phyloP scores from a whole-genome alignment of 306 rosid species.

The Dryas drummondii region DNA sequence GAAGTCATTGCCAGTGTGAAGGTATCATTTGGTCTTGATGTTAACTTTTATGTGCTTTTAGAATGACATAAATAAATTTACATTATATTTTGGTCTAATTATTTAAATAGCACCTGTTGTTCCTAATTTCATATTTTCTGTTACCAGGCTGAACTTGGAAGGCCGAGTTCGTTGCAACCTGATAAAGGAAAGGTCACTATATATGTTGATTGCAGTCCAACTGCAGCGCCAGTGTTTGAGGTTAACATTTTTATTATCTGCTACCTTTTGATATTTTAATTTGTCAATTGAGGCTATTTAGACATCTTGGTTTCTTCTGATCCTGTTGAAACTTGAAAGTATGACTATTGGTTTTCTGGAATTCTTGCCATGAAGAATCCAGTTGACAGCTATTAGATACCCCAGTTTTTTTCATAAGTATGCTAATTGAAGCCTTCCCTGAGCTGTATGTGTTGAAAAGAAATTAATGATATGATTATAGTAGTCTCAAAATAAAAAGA shows the following conservation, averaged over 20 bases:
- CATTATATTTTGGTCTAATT: neutral
- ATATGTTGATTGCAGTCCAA: slow-evolving; percentile 19
- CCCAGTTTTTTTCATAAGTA: neutral
- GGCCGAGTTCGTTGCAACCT: slow-evolving; percentile 61
- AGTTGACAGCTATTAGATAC: too few species aligned
- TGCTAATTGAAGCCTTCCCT: neutral
- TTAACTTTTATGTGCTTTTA: neutral
- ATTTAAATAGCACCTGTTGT: neutral
- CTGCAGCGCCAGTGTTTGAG: slow-evolving; percentile 18
- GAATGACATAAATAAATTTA: neutral
- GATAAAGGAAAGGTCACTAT: slow-evolving; percentile 65
- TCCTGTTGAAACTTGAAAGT: neutral
- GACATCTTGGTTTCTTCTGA: neutral
- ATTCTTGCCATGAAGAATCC: neutral
- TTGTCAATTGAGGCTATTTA: neutral
- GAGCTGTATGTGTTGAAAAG: neutral
- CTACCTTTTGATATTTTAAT: neutral
- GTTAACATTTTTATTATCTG: neutral
- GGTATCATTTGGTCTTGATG: slow-evolving; percentile 42
- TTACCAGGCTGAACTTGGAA: slow-evolving; percentile 90
- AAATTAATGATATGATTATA: neutral
- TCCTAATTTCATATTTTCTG: neutral
- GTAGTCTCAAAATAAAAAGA: neutral
- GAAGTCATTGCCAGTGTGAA: slow-evolving; percentile 85
- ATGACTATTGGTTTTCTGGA: neutral